Evolutionary conservation across 495 filamentous ascomycete species (phyloP).

Genomic region (Aspergillus sclerotiicarbonarius): DNA sequence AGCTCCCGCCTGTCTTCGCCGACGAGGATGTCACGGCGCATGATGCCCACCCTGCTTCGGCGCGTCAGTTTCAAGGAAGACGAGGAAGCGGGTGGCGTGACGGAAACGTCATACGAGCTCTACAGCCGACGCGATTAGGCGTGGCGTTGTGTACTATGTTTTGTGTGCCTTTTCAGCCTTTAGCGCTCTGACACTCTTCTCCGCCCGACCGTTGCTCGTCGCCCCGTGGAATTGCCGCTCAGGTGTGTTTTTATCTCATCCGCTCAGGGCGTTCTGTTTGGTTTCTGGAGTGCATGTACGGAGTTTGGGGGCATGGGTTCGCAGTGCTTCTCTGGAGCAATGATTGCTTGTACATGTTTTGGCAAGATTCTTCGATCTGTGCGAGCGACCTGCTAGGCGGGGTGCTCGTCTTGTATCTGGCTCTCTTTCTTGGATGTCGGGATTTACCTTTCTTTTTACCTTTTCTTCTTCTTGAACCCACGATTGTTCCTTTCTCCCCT

Average conservation of each 20-base stretch:
- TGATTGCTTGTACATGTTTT: constrained; percentile 28
- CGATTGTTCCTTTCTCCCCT: constrained; percentile 9
- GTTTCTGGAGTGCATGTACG: constrained; percentile 24
- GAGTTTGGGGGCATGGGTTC: constrained; percentile 22
- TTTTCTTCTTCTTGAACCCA: constrained; percentile 8
- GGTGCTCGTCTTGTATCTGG: constrained; percentile 13
- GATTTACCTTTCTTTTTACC: constrained; percentile 8
- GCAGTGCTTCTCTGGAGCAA: constrained; percentile 21
- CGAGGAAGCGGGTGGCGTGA: constrained; percentile 35
- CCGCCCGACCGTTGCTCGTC: constrained; percentile 11
- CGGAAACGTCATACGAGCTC: constrained; percentile 45
- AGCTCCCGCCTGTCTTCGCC: constrained; percentile 34
- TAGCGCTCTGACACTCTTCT: constrained; percentile 21
- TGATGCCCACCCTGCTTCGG: constrained; percentile 40
- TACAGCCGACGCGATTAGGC: constrained; percentile 39
- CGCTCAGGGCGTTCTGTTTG: constrained; percentile 4
- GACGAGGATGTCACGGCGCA: constrained; percentile 31
- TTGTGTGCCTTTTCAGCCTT: constrained; percentile 19
- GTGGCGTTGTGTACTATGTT: constrained; percentile 16
- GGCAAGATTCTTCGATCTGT: constrained; percentile 22
- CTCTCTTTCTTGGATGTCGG: constrained; percentile 21
- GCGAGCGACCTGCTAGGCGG: constrained; percentile 15
- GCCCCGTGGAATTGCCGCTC: neutral
- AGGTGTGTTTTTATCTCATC: constrained; percentile 15
- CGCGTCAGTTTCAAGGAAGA: constrained; percentile 48